Base-by-base conservation (phyloP, 306 rosid genomes). In the Prunus salicina region DNA sequence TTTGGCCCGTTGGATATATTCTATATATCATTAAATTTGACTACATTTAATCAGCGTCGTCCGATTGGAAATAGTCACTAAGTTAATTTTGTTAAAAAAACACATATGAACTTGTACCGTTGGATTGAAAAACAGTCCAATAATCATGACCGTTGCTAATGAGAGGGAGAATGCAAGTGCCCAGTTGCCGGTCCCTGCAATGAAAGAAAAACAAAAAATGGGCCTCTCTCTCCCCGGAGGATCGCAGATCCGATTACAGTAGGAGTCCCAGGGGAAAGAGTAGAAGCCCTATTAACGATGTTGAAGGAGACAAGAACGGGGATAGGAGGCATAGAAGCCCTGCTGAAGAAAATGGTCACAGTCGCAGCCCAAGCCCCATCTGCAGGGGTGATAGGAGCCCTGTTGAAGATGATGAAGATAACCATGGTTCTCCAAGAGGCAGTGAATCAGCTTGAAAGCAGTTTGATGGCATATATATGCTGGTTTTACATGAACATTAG, bases 371-470 rank as follows among this genome's bases (percentile, higher is more conserved):
- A 28, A 87, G 85, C 16, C 91, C 88, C 2, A 22, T 62, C 34
- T 83, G 66, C 3, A 75, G 83, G 64, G 88, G 79, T n/a, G 86
- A 82, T 62, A 75, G 88, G 64, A 87, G 88, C 67, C 88, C 84
- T 1, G 53, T 80, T 41, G 83, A 84, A 25, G 86, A 87, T 38
- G 90, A 87, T 22, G 91, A 80, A 50, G 80, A 68, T 25, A 81
- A 76, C 22, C 69, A 61, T 16, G 86, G 86, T 64, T 81, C 90
- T 53, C 90, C 81, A 12, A 84, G 86, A 74, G 90, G 84, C 58
- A 86, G 89, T 34, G 89, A 83, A 52, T 81, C 84, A 43, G 76
- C 83, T 8, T 84, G 71, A 69, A 47, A 55, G 41, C 8, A 5
- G 10, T 49, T 28, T 51, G 30, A 51, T 22, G 27, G 41, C 41